These are phyloP conservation scores for Tetrastigma voinierianum DNA, from an alignment of 164 flowering plant genomes.

Conservation along the genomic window DNA sequence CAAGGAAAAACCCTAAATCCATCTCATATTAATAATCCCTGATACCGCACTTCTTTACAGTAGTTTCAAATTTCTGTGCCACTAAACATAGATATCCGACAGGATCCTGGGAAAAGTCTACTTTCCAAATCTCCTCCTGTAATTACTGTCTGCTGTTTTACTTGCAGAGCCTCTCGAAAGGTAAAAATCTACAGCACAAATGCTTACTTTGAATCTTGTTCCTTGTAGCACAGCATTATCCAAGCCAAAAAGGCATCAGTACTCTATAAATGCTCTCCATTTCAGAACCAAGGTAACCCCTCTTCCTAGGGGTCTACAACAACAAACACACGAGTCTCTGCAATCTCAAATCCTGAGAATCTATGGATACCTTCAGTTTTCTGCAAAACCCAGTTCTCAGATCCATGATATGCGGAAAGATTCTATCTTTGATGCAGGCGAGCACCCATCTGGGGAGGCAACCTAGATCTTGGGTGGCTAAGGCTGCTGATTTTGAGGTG, in stretches of 20 bases:
- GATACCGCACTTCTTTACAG: too few relatives aligned
- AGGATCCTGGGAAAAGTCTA: too few relatives aligned
- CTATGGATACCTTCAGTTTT: slow-evolving; percentile 19
- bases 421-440: slow-evolving; percentile 6
- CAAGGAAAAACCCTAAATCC: too few relatives aligned
- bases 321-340: not conserved
- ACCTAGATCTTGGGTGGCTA: slow-evolving; percentile 18
- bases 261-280: slow-evolving; percentile 18
- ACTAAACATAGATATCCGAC: too few relatives aligned
- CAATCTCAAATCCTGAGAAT: not conserved
- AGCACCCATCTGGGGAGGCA: slow-evolving; percentile 18
- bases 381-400: slow-evolving; percentile 23
- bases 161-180: too few relatives aligned
- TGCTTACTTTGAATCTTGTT: slow-evolving; percentile 38
- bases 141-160: slow-evolving; percentile 25
- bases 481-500: slow-evolving; percentile 42
- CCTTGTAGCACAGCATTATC: slow-evolving; percentile 31
- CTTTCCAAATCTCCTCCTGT: slow-evolving; percentile 24
- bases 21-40: too few relatives aligned
- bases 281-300: slow-evolving; percentile 3
- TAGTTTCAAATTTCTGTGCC: too few relatives aligned
- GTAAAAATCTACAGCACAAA: slow-evolving; percentile 14
- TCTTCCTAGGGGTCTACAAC: not conserved
- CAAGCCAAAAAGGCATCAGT: slow-evolving; percentile 20
- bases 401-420: slow-evolving; percentile 18